Percentiles rank a stretch among this genome's conserved stretches.
Conservation (phyloP, 1,139 yeast species). For the Zygosaccharomyces pseudobailii region DNA sequence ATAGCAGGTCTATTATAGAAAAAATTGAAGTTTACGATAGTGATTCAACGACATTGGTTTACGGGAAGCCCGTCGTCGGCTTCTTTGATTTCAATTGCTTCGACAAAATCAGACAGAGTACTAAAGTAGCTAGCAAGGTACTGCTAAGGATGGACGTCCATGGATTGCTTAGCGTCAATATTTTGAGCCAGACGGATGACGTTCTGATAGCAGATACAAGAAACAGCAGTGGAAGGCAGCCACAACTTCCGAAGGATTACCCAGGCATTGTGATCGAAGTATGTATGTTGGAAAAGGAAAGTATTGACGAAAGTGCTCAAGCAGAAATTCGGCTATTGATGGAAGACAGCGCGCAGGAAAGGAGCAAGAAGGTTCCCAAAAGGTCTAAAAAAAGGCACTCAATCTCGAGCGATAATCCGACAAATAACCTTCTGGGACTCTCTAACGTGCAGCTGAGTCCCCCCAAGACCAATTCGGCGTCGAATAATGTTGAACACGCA, state of each 20-base stretch:
- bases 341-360: constrained; percentile 16
- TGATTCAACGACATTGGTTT: constrained; percentile 23
- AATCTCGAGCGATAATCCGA: not conserved
- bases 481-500: not conserved
- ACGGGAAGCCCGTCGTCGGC: constrained; percentile 35
- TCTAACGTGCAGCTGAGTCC: not conserved
- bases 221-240: constrained; percentile 28
- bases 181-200: constrained; percentile 34
- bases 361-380: not conserved
- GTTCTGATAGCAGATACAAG: constrained; percentile 21
- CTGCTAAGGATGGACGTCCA: constrained; percentile 53
- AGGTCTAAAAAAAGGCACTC: not conserved
- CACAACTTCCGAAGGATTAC: constrained; percentile 37
- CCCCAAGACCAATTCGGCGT: not conserved
- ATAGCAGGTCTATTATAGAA: constrained; percentile 57
- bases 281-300: constrained; percentile 49
- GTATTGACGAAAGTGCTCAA: constrained; percentile 22
- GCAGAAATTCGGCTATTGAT: constrained; percentile 24
- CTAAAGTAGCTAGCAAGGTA: constrained; percentile 54
- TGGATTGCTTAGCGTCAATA: constrained; percentile 42
- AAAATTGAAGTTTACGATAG: constrained; percentile 36
- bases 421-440: constrained; percentile 3
- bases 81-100: constrained; percentile 52
- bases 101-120: constrained; percentile 49
- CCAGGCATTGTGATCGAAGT: constrained; percentile 62